phyloP scores from a whole-genome alignment of 108 stramenopile species.

The Epithemia pelagica region DNA sequence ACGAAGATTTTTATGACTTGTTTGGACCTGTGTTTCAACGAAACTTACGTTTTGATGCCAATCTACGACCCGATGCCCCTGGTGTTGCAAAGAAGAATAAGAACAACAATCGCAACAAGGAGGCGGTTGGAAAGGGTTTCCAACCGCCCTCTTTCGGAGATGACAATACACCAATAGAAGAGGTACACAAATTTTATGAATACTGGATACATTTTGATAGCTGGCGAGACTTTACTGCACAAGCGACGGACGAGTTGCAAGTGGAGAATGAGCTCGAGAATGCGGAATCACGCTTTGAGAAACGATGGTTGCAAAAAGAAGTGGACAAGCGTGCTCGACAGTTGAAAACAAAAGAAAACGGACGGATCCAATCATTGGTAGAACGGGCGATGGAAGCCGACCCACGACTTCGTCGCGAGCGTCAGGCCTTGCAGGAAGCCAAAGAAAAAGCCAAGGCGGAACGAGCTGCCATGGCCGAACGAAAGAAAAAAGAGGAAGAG shows the following conservation, averaged over 20 bases:
- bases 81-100: conserved; percentile 12
- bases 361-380: conserved; percentile 84
- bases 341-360: conserved; percentile 90
- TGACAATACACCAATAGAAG: conserved; percentile 64
- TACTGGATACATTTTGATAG: conserved; percentile 95
- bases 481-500: conserved; percentile 36
- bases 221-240: conserved; percentile 92
- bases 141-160: conserved; percentile 85
- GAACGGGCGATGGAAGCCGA: conserved; percentile 91
- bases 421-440: conserved; percentile 39
- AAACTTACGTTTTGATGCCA: conserved; percentile 88
- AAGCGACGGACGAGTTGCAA: conserved; percentile 63
- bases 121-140: conserved; percentile 22
- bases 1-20: conserved; percentile 31
- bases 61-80: conserved; percentile 31
- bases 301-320: conserved; percentile 97
- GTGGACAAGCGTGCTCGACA: conserved; percentile 87
- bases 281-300: conserved; percentile 91
- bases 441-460: conserved; percentile 43
- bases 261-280: conserved; percentile 76
- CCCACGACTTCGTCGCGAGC: conserved; percentile 79
- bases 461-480: conserved; percentile 37
- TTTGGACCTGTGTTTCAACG: conserved; percentile 65
- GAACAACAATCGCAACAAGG: conserved; percentile 13
- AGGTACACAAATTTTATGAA: conserved; percentile 92